A percentile compares a stretch with the other conserved stretches of the same genome.
phyloP scores from a whole-genome alignment of 371 early-diverging fungal genomes.

The Blakeslea trispora region DNA sequence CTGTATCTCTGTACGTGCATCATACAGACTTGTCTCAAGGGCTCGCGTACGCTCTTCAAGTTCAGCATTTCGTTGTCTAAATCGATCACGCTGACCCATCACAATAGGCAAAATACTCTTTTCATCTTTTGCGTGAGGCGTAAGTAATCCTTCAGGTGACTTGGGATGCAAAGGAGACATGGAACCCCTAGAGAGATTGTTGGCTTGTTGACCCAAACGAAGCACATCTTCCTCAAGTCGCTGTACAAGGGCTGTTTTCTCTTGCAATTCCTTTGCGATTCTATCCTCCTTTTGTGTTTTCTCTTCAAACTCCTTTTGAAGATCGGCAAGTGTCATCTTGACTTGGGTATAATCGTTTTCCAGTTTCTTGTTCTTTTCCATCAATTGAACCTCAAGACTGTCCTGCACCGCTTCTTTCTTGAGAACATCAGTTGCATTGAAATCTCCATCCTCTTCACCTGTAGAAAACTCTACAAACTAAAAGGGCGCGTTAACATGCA shows the following conservation, averaged over 20 bases:
- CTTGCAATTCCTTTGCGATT: constrained; percentile 38
- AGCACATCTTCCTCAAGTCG: constrained; percentile 76
- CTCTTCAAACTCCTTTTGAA: constrained; percentile 37
- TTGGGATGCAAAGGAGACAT: constrained; percentile 18
- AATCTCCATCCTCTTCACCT: constrained; percentile 50
- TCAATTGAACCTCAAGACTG: constrained; percentile 72
- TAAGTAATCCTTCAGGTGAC: constrained; percentile 24
- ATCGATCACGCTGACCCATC: constrained; percentile 88
- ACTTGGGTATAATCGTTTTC: constrained; percentile 75
- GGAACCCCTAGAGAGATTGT: constrained; percentile 17
- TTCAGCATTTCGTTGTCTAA: constrained; percentile 81
- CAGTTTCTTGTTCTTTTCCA: constrained; percentile 83
- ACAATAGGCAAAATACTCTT: constrained; percentile 81
- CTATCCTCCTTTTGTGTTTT: constrained; percentile 29
- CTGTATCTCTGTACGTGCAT: constrained; percentile 66
- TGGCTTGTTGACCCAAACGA: constrained; percentile 42
- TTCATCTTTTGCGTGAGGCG: constrained; percentile 34
- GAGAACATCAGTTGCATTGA: constrained; percentile 45
- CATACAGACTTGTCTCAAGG: constrained; percentile 62
- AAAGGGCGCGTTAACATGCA: too few relatives aligned
- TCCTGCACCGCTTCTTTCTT: constrained; percentile 32
- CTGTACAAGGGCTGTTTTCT: constrained; percentile 62
- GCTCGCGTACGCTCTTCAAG: constrained; percentile 73
- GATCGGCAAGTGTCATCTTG: constrained; percentile 55
- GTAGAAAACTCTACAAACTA: constrained; percentile 56